These are phyloP conservation scores for Pinus albicaulis DNA, from an alignment of 75 land plant genomes.

Conservation along the genomic window DNA sequence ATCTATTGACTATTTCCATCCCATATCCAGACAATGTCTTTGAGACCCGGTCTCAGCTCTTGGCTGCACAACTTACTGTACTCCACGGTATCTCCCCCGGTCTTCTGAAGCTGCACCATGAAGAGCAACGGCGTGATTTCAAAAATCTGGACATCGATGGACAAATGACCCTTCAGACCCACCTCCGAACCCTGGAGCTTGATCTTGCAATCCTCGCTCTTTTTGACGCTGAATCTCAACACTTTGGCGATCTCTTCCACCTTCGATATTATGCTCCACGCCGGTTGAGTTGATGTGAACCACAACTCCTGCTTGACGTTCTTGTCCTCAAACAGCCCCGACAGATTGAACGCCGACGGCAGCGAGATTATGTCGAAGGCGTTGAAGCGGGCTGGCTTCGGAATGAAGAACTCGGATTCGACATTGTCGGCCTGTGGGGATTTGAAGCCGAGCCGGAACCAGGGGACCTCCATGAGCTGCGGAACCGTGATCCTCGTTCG, in stretches of 20 bases:
- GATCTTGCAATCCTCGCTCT: slow-evolving; percentile 14
- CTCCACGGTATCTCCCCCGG: slow-evolving; percentile 40
- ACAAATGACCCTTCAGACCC: slow-evolving; percentile 46
- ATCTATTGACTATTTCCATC: no score
- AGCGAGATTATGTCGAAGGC: slow-evolving; percentile 72
- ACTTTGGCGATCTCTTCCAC: slow-evolving; percentile 44
- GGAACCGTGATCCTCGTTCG: slow-evolving; percentile 38
- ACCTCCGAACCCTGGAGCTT: slow-evolving; percentile 39
- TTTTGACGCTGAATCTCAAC: slow-evolving; percentile 44
- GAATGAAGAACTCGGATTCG: background rate
- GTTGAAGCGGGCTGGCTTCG: slow-evolving; percentile 48
- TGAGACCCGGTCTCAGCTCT: slow-evolving; percentile 21
- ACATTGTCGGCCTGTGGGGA: background rate
- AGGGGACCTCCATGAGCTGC: slow-evolving; percentile 44
- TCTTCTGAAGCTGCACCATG: slow-evolving; percentile 48
- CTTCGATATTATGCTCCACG: slow-evolving; percentile 30
- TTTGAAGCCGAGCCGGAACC: slow-evolving; percentile 40
- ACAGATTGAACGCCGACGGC: slow-evolving; percentile 52
- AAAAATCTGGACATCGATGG: slow-evolving; percentile 29
- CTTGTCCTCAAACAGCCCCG: slow-evolving; percentile 59
- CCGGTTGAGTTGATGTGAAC: slow-evolving; percentile 35
- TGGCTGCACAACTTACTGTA: slow-evolving; percentile 24
- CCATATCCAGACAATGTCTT: slow-evolving; percentile 16
- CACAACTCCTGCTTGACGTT: slow-evolving; percentile 31
- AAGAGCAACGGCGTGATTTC: slow-evolving; percentile 37